Evolutionary conservation across 2,329 filamentous ascomycete species (phyloP), one percentile per base, ranked within the genome.

Genomic region (Thelonectria discophora): DNA sequence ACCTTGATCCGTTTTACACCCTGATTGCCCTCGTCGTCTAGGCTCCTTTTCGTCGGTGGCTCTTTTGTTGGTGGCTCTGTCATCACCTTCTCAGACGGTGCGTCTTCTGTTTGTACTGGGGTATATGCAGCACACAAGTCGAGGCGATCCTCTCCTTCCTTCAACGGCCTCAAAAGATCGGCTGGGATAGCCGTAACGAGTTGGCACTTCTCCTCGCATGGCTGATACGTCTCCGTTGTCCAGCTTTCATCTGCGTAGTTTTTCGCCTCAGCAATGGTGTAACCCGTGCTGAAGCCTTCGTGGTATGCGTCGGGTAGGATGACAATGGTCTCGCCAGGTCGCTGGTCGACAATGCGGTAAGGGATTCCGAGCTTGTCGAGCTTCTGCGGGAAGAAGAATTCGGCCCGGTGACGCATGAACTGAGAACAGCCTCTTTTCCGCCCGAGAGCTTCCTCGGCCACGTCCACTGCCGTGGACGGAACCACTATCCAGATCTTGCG

Each of bases 401-500:
- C 77, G 37, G 77, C 77, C 42, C 77, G 72, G 65, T 79, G 77
- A 18, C 77, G 75, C 77, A 79, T 79, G 54, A 79, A 79, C 55
- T 79, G 77, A 6, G 77, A 78, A 55, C 77, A 79, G 58, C 70
- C 70, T 20, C 58, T 60, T 30, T 70, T 72, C 30, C 77, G 72
- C 10, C 73, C 74, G 17, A 79, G 69, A 3, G 72, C 73, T 45
- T 71, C 63, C 58, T 79, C 77, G 8, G 76, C 75, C 27, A 73
- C 32, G 42, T 76, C 71, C 30, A 79, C 74, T 15, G 74, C 74
- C 1, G 75, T 77, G 17, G 75, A 73, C 5, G 77, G 77, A 0
- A 78, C 69, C 21, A 78, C 75, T 12, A 79, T 72, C 77, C 77
- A 79, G 15, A 79, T 79, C 64, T 79, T 79, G 60, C 77, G 75